Conservation (phyloP, 768 basidiomycete genomes). For the Lactarius quietus region DNA sequence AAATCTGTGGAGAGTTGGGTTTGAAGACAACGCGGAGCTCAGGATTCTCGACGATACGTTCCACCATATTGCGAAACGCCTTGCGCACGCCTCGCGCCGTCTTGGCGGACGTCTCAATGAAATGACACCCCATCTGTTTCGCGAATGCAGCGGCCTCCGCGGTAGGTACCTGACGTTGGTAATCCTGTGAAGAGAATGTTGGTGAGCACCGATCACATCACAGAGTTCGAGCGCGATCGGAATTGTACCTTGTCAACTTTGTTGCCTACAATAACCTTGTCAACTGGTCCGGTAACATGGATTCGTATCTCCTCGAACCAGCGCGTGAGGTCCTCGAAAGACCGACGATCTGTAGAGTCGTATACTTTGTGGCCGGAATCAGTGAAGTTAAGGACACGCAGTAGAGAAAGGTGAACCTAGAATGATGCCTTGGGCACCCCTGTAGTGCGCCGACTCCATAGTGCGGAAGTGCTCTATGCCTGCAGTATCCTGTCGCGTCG, state of each 20-base stretch:
- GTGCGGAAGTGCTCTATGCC: slow-evolving; percentile 96
- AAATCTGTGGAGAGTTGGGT: slow-evolving; percentile 16
- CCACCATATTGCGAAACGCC: slow-evolving; percentile 72
- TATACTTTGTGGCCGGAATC: slow-evolving; percentile 55
- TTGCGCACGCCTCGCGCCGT: slow-evolving; percentile 79
- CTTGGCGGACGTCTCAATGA: slow-evolving; percentile 92
- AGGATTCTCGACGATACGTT: slow-evolving; percentile 76
- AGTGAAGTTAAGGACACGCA: neutral
- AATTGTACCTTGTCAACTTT: slow-evolving; percentile 82
- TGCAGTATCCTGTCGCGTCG: slow-evolving; percentile 69
- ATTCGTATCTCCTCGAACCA: slow-evolving; percentile 95
- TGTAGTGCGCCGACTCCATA: slow-evolving; percentile 91
- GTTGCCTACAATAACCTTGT: slow-evolving; percentile 92
- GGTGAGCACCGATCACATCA: neutral
- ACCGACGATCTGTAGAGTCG: slow-evolving; percentile 87
- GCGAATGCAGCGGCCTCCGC: slow-evolving; percentile 81
- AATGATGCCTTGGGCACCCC: slow-evolving; percentile 80
- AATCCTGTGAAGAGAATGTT: slow-evolving; percentile 51
- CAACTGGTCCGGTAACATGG: slow-evolving; percentile 78
- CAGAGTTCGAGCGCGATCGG: neutral
- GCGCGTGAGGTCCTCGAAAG: slow-evolving; percentile 87
- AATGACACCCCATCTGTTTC: slow-evolving; percentile 74
- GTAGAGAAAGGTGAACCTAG: slow-evolving; percentile 44
- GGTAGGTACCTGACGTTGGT: slow-evolving; percentile 79
- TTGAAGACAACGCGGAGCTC: slow-evolving; percentile 58